A percentile compares a stretch with the other conserved stretches of the same genome.
phyloP scores from a whole-genome alignment of 495 filamentous ascomycete genomes.

The Annulohypoxylon bovei region DNA sequence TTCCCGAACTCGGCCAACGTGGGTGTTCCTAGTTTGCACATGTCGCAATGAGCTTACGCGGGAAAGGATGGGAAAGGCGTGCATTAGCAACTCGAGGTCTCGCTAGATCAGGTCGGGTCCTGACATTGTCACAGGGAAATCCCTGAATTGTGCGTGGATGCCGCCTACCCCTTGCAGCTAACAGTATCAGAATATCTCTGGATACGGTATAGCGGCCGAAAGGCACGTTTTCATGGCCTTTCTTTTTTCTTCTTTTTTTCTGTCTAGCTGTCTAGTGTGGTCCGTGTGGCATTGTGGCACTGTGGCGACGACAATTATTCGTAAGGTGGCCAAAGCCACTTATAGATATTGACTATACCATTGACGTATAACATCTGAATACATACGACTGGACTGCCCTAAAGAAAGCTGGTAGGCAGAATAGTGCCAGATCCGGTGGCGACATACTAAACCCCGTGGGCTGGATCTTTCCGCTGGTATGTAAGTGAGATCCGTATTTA shows the following conservation, averaged over 20 bases:
- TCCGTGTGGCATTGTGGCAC: conserved; percentile 38
- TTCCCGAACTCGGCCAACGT: conserved; percentile 25
- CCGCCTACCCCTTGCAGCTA: conserved; percentile 1
- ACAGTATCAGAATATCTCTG: conserved; percentile 27
- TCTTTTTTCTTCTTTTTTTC: conserved; percentile 3
- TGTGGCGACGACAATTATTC: conserved; percentile 20
- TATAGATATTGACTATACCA: neutral
- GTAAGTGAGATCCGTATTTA: neutral
- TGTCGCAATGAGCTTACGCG: conserved; percentile 10
- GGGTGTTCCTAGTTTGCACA: conserved; percentile 21
- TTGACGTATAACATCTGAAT: neutral
- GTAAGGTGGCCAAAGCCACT: conserved; percentile 27
- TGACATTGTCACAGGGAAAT: conserved; percentile 23
- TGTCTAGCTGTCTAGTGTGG: conserved; percentile 34
- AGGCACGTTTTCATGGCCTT: neutral
- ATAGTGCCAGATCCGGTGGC: conserved; percentile 22
- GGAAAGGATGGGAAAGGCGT: conserved; percentile 19
- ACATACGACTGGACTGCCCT: neutral
- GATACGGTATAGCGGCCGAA: conserved; percentile 35
- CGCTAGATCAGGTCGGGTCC: conserved; percentile 3
- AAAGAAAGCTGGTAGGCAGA: neutral
- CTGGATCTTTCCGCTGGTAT: neutral
- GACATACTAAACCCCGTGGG: neutral
- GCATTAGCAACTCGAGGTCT: conserved; percentile 17
- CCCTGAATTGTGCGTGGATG: conserved; percentile 20